Percentiles rank a stretch among this genome's conserved stretches.
Evolutionary conservation across 306 rosid species (phyloP).

Genomic region (Luffa aegyptiaca): DNA sequence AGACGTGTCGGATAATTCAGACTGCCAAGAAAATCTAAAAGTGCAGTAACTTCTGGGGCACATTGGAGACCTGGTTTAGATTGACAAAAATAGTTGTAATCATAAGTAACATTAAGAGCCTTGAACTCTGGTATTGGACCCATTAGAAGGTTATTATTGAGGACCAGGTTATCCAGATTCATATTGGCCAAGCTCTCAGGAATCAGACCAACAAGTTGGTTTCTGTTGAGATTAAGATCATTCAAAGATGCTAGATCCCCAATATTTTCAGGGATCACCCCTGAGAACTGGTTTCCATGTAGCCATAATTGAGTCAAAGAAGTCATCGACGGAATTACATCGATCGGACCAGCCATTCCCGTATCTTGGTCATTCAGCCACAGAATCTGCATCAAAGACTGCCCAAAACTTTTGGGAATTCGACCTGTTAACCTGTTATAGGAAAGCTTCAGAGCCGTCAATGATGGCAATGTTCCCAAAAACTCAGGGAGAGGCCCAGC

Average conservation of each 20-base stretch:
- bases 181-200: slow-evolving; percentile 46
- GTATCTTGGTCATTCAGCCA: slow-evolving; percentile 73
- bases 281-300: slow-evolving; percentile 66
- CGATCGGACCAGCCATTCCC: slow-evolving; percentile 52
- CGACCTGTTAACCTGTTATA: slow-evolving; percentile 38
- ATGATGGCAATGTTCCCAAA: slow-evolving; percentile 50
- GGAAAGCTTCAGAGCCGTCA: slow-evolving; percentile 49
- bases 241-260: slow-evolving; percentile 51
- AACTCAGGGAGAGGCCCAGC: slow-evolving; percentile 60
- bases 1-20: slow-evolving; percentile 54
- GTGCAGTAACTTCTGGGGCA: slow-evolving; percentile 38
- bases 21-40: slow-evolving; percentile 47
- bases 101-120: slow-evolving; percentile 35
- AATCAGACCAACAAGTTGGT: slow-evolving; percentile 51
- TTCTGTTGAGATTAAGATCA: slow-evolving; percentile 64
- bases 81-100: slow-evolving; percentile 51
- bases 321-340: slow-evolving; percentile 50
- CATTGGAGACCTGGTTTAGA: slow-evolving; percentile 47
- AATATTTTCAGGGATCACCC: slow-evolving; percentile 50
- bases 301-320: slow-evolving; percentile 56
- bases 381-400: slow-evolving; percentile 53
- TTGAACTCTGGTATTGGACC: slow-evolving; percentile 72
- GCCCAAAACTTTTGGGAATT: slow-evolving; percentile 46
- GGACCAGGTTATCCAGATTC: slow-evolving; percentile 49
- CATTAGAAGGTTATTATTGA: slow-evolving; percentile 58